These are phyloP conservation scores for Diaporthe longicolla DNA, from an alignment of 2,329 filamentous ascomycete species.

Conservation along the genomic window DNA sequence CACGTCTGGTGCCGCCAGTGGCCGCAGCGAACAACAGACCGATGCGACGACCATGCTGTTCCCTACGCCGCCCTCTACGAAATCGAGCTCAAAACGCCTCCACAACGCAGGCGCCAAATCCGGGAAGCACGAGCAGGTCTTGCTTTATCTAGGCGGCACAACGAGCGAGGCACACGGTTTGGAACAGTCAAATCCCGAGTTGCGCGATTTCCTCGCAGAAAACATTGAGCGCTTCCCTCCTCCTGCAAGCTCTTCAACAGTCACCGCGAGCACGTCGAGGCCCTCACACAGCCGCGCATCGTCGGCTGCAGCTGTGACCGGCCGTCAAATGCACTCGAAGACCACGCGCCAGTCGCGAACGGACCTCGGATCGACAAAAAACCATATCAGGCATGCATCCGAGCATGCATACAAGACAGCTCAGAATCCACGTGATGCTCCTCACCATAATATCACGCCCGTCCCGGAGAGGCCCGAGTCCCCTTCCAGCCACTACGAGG, in stretches of 20 bases:
- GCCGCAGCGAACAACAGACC: conserved; percentile 16
- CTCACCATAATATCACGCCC: conserved; percentile 5
- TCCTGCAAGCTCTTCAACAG: conserved; percentile 28
- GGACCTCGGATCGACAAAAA: conserved; percentile 28
- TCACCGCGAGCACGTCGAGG: conserved; percentile 34
- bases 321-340: background rate
- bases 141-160: conserved; percentile 45
- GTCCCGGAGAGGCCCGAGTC: conserved; percentile 52
- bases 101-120: background rate
- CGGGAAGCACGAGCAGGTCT: conserved; percentile 44
- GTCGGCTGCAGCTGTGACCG: conserved; percentile 31
- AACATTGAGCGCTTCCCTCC: conserved; percentile 43
- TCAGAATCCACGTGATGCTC: background rate
- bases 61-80: conserved; percentile 30
- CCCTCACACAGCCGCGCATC: conserved; percentile 38
- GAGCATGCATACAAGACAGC: conserved; percentile 1
- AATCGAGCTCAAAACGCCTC: conserved; percentile 1
- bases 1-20: conserved; percentile 7
- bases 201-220: conserved; percentile 48
- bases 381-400: background rate
- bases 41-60: conserved; percentile 21
- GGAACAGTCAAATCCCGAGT: conserved; percentile 47
- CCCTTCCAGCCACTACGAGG: conserved; percentile 47
- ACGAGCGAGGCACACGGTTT: conserved; percentile 40
- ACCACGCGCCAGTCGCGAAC: conserved; percentile 22